phyloP scores from a whole-genome alignment of 441 rosid species.

The Pelargonium exstipulatum region DNA sequence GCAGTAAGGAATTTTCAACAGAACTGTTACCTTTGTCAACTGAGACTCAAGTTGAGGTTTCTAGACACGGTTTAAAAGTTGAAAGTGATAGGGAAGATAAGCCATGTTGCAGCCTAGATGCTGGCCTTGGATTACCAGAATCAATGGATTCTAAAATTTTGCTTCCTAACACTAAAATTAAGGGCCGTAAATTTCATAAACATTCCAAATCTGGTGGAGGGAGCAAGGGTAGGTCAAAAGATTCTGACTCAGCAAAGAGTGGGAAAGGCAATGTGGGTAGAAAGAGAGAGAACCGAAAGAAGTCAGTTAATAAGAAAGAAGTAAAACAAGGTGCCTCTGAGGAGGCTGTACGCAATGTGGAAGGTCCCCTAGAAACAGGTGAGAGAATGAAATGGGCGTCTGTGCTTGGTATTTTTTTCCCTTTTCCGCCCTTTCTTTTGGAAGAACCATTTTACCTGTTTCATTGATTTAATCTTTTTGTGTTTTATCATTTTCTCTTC shows the following conservation, averaged over 20 bases:
- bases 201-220: constrained; percentile 41
- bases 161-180: constrained; percentile 34
- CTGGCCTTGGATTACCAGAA: constrained; percentile 21
- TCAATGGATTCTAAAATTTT: constrained; percentile 23
- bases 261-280: constrained; percentile 34
- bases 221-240: constrained; percentile 44
- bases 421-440: constrained; percentile 4
- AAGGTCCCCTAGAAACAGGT: constrained; percentile 49
- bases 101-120: constrained; percentile 20
- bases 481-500: constrained; percentile 7
- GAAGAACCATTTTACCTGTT: background rate
- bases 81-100: constrained; percentile 23
- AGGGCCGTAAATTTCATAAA: constrained; percentile 27
- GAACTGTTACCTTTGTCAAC: constrained; percentile 25
- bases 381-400: constrained; percentile 13
- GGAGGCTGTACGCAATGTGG: constrained; percentile 29
- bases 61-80: constrained; percentile 23
- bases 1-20: constrained; percentile 25
- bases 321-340: constrained; percentile 31
- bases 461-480: constrained; percentile 5
- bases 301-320: constrained; percentile 33
- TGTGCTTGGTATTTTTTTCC: constrained; percentile 7
- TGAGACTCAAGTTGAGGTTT: constrained; percentile 25
- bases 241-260: constrained; percentile 36
- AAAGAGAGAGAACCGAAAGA: constrained; percentile 31